A percentile compares a stretch with the other conserved stretches of the same genome.
phyloP scores from a whole-genome alignment of 257 asterid species.

The Solanum arcanum region DNA sequence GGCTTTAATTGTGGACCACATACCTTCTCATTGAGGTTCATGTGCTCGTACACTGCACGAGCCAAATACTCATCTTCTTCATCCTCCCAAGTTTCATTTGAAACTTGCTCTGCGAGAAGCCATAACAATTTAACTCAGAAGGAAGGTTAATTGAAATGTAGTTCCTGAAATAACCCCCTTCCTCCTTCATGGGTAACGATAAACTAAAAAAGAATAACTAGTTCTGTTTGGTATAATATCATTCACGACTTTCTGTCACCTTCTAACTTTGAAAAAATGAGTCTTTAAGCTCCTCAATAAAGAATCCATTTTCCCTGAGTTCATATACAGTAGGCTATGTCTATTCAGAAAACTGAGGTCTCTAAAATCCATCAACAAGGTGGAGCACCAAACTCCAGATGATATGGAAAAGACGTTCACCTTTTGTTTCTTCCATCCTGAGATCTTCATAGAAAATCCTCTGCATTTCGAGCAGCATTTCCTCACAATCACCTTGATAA shows the following conservation, averaged over 20 bases:
- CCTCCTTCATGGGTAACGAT: not conserved
- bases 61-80: slow-evolving; percentile 91
- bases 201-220: not conserved
- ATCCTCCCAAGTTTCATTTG: slow-evolving; percentile 55
- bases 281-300: not conserved
- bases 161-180: not conserved
- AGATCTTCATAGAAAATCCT: slow-evolving; percentile 83
- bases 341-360: not conserved
- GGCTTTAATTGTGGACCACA: slow-evolving; percentile 5
- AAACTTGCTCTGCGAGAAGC: slow-evolving; percentile 37
- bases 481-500: slow-evolving; percentile 74
- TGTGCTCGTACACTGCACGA: slow-evolving; percentile 57
- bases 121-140: slow-evolving; percentile 19
- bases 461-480: slow-evolving; percentile 79
- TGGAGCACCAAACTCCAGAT: not conserved
- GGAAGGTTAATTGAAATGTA: not conserved
- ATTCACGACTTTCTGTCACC: not conserved
- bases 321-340: not conserved
- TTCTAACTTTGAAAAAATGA: not conserved
- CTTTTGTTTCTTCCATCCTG: slow-evolving; percentile 35
- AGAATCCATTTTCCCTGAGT: not conserved
- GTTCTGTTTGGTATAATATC: not conserved
- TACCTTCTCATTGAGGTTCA: slow-evolving; percentile 80
- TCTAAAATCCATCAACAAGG: not conserved
- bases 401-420: slow-evolving; percentile 12